phyloP scores from a whole-genome alignment of 768 basidiomycete species.

The Phallus indusiatus region DNA sequence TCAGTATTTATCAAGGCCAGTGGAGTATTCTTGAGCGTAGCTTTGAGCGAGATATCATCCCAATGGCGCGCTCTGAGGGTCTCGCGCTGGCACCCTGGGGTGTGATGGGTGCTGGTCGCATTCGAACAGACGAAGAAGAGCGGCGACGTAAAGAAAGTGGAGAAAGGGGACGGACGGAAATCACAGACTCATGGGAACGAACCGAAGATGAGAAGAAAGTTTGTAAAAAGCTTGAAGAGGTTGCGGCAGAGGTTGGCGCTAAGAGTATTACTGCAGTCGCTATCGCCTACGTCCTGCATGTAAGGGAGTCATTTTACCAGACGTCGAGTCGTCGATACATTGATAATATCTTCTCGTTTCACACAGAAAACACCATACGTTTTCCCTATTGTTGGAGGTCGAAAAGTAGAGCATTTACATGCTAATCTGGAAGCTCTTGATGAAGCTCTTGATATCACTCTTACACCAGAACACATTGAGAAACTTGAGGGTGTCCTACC shows the following conservation, averaged over 20 bases:
- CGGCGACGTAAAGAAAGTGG: conserved; percentile 3
- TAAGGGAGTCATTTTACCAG: neutral
- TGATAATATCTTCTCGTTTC: too few species aligned
- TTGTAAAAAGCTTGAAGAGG: conserved; percentile 27
- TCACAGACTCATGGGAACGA: conserved; percentile 23
- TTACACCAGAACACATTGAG: conserved; percentile 7
- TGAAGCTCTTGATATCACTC: conserved; percentile 8
- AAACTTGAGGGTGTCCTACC: neutral
- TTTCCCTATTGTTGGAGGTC: neutral
- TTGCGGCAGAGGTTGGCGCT: conserved; percentile 28
- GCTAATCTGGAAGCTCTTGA: conserved; percentile 12
- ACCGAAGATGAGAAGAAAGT: conserved; percentile 25
- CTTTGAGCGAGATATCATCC: conserved; percentile 31
- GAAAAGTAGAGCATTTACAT: conserved; percentile 1
- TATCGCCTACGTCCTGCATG: conserved; percentile 22
- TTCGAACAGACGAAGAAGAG: conserved; percentile 19
- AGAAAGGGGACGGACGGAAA: conserved; percentile 18
- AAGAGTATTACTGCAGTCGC: conserved; percentile 10
- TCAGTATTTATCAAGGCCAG: conserved; percentile 25
- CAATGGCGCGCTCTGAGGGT: conserved; percentile 24
- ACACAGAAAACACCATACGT: conserved; percentile 10
- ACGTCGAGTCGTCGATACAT: too few species aligned
- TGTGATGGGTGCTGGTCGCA: conserved; percentile 22
- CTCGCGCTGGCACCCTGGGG: conserved; percentile 25
- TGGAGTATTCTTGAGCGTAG: conserved; percentile 29